These are phyloP conservation scores for Penicillium sp. DNA, from an alignment of 2,329 filamentous ascomycete species.

Conservation along the genomic window DNA sequence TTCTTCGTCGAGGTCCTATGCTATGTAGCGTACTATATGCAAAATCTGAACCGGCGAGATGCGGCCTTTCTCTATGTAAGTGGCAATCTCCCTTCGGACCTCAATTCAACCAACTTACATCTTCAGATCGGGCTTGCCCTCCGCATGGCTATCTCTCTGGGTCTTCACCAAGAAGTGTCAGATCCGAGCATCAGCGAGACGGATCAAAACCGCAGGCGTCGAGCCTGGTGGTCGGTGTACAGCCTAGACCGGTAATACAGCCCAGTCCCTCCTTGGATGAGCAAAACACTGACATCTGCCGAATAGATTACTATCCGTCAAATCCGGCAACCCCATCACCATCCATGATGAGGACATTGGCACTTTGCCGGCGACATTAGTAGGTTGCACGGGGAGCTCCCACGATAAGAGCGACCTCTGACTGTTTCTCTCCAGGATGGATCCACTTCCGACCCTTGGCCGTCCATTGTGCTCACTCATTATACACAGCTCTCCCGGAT, in stretches of 20 bases:
- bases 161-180: slow-evolving; percentile 52
- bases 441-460: slow-evolving; percentile 32
- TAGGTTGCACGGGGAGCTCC: slow-evolving; percentile 10
- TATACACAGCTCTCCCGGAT: slow-evolving; percentile 54
- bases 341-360: slow-evolving; percentile 54
- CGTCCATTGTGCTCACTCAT: slow-evolving; percentile 48
- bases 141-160: slow-evolving; percentile 55
- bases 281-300: slow-evolving; percentile 1
- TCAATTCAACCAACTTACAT: slow-evolving; percentile 4
- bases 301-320: slow-evolving; percentile 47
- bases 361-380: slow-evolving; percentile 33
- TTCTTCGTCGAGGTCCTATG: slow-evolving; percentile 54
- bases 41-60: slow-evolving; percentile 54
- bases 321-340: slow-evolving; percentile 53
- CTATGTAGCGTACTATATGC: slow-evolving; percentile 55
- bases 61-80: slow-evolving; percentile 51
- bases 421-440: slow-evolving; percentile 9
- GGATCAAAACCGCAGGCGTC: slow-evolving; percentile 48
- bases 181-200: slow-evolving; percentile 39
- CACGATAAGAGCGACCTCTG: background rate
- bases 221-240: slow-evolving; percentile 56
- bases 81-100: background rate
- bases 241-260: slow-evolving; percentile 47
- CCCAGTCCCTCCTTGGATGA: background rate
- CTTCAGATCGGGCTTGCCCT: slow-evolving; percentile 49